Evolutionary conservation across 768 basidiomycete genomes (phyloP), one percentile per base, ranked within the genome.

Genomic region (Coprinopsis marcescibilis): DNA sequence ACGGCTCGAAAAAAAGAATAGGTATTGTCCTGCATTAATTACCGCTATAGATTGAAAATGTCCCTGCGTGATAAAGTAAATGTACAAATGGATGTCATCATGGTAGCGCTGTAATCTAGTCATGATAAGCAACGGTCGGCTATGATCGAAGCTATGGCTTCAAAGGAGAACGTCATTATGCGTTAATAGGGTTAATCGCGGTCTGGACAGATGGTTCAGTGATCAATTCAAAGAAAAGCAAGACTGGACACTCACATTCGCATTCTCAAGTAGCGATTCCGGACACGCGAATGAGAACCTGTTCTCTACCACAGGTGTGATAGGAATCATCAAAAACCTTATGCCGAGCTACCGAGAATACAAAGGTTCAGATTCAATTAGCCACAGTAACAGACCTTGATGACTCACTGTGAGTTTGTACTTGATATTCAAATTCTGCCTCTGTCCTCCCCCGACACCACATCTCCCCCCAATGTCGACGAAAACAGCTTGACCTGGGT

Each of bases 241-340:
- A 29, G 14, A 26, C 15, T 6, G 5, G 11, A 8, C 17, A 42
- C 53, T 43, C n/a, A 52, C 54, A 17, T 21, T 21, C 20, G 45
- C 37, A 3, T 26, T 23, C 11, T 15, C 25, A 6, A 39, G 8
- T 32, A 43, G 26, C 33, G 20, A 47, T 40, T 10, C 89, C 52
- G 89, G 89, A 59, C 88, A 91, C 10, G 62, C 52, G 57, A 91
- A 85, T 27, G 60, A 74, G 52, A 83, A 71, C 4, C 65, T 63
- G 53, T 82, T 82, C 43, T 70, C 76, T 57, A 91, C 70, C 2
- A 76, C 73, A 10, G 85, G 88, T 13, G 78, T 78, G 34, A 89
- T 69, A 0, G 79, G 77, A 35, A 88, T 68, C 45, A 81, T 63
- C n/a, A 87, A 55, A 13, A 89, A 71, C 27, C 73, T 72, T 45